Percentiles rank a stretch among this genome's conserved stretches.
phyloP scores from a whole-genome alignment of 345 rosid species.

The Arabis hirsuta region DNA sequence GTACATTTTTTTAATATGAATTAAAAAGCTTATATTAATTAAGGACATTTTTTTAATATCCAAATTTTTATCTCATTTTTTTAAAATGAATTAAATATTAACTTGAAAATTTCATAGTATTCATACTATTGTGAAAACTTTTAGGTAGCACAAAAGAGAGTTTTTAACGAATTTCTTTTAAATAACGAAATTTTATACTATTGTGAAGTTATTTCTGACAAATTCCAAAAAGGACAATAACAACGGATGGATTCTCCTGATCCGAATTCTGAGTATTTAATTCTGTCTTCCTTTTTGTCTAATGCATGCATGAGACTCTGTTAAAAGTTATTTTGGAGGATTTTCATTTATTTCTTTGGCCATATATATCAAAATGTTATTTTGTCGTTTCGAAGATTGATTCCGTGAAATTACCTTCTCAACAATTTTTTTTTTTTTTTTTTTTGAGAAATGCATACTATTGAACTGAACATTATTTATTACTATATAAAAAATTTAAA shows the following conservation, averaged over 20 bases:
- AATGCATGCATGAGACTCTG: conserved; percentile 35
- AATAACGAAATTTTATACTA: background rate
- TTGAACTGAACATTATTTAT: too few relatives aligned
- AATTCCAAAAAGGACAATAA: conserved; percentile 11
- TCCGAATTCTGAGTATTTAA: conserved; percentile 8
- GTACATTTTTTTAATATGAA: too few relatives aligned
- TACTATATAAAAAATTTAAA: background rate
- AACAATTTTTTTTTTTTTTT: too few relatives aligned
- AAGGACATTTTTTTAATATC: too few relatives aligned
- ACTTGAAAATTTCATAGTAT: too few relatives aligned
- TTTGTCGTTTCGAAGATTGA: background rate
- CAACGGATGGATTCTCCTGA: conserved; percentile 16
- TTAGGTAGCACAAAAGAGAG: too few relatives aligned
- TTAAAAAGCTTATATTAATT: too few relatives aligned
- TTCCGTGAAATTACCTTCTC: too few relatives aligned
- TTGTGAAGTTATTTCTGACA: background rate
- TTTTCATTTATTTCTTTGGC: background rate
- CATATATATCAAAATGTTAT: background rate
- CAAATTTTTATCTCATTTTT: too few relatives aligned
- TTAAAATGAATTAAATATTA: too few relatives aligned
- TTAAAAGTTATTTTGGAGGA: background rate
- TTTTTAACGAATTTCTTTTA: background rate
- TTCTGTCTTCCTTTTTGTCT: conserved; percentile 7
- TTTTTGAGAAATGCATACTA: too few relatives aligned
- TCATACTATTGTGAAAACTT: too few relatives aligned